These are phyloP conservation scores for Butyriboletus appendiculatus DNA, from an alignment of 1,284 basidiomycete genomes.

Conservation along the genomic window DNA sequence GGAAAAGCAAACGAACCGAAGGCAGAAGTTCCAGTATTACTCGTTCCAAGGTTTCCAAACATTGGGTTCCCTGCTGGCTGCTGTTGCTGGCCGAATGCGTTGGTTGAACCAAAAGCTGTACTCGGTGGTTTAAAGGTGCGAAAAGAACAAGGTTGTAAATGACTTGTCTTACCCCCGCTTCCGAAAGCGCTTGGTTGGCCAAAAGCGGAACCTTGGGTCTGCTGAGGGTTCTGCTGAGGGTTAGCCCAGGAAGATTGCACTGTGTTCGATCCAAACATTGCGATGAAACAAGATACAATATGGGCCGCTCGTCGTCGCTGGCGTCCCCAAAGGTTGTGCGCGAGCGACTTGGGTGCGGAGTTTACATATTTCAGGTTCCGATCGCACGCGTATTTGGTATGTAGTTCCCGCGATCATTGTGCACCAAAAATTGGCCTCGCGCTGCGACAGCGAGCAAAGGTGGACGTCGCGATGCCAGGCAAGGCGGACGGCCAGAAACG, in stretches of 20 bases:
- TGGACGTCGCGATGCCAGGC: slow-evolving; percentile 37
- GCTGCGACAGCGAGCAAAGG: not conserved
- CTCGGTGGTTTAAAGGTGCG: slow-evolving; percentile 30
- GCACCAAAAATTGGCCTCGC: slow-evolving; percentile 6
- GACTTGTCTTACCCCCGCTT: slow-evolving; percentile 41
- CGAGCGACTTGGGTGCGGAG: slow-evolving; percentile 24
- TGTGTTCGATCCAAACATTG: slow-evolving; percentile 58
- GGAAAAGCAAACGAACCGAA: slow-evolving; percentile 55
- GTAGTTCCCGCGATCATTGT: slow-evolving; percentile 9
- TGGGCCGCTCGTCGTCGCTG: slow-evolving; percentile 25
- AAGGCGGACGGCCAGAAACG: slow-evolving; percentile 27
- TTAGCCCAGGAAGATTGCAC: slow-evolving; percentile 65
- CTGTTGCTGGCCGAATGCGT: slow-evolving; percentile 52
- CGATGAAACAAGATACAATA: slow-evolving; percentile 22
- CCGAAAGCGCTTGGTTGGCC: slow-evolving; percentile 52
- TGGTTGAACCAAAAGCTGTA: slow-evolving; percentile 46
- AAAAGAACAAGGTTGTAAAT: slow-evolving; percentile 36
- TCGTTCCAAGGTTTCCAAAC: slow-evolving; percentile 62
- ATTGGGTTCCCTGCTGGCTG: slow-evolving; percentile 75
- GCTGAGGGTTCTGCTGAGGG: slow-evolving; percentile 54
- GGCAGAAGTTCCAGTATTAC: slow-evolving; percentile 42
- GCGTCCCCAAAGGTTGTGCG: slow-evolving; percentile 15
- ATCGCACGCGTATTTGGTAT: slow-evolving; percentile 20
- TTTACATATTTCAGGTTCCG: slow-evolving; percentile 18
- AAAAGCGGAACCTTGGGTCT: slow-evolving; percentile 43